Conservation (phyloP, 2,329 filamentous ascomycete species). For the Neofusicoccum kwambonambiense region DNA sequence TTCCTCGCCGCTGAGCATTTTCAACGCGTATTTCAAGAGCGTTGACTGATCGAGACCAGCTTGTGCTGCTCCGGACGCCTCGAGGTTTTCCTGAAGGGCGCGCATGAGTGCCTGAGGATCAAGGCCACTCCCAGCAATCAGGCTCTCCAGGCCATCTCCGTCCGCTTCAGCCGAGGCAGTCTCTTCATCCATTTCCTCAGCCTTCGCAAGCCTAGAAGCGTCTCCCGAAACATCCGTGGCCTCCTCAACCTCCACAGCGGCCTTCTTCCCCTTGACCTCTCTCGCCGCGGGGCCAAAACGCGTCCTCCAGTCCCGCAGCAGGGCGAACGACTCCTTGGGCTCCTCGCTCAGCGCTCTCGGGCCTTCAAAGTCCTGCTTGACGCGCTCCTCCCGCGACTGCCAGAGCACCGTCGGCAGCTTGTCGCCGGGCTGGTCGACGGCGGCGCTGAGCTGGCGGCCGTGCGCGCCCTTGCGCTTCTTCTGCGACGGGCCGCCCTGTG, state of each 20-base stretch:
- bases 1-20: constrained; percentile 45
- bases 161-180: background rate
- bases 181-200: constrained; percentile 13
- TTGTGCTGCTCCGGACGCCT: constrained; percentile 33
- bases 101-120: constrained; percentile 21
- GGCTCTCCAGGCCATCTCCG: constrained; percentile 11
- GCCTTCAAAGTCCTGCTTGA: constrained; percentile 22
- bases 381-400: constrained; percentile 29
- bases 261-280: background rate
- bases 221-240: background rate
- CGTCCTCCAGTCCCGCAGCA: constrained; percentile 48
- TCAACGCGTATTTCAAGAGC: constrained; percentile 43
- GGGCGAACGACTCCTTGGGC: constrained; percentile 35
- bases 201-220: background rate
- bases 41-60: constrained; percentile 41
- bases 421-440: background rate
- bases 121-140: constrained; percentile 20
- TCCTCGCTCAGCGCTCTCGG: constrained; percentile 25
- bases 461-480: constrained; percentile 19
- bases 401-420: constrained; percentile 31
- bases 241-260: constrained; percentile 14
- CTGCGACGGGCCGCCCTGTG: constrained; percentile 21
- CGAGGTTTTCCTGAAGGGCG: constrained; percentile 33
- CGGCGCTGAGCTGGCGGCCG: background rate
- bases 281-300: constrained; percentile 31